Evolutionary conservation across 2,329 filamentous ascomycete species (phyloP).

Genomic region (Colletotrichum incanum): DNA sequence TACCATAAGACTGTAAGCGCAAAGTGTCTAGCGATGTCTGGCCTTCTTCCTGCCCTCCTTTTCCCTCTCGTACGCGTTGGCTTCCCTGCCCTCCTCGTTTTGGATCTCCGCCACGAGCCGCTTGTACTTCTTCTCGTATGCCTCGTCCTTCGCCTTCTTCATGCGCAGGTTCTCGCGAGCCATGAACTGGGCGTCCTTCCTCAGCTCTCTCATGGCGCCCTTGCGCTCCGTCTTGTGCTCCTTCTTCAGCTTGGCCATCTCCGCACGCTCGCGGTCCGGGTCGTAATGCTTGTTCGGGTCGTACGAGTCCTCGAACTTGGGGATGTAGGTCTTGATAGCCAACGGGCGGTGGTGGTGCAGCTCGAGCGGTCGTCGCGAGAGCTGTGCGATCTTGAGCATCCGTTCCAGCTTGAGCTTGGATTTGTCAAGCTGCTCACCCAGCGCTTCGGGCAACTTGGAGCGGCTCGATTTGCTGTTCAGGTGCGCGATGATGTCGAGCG

Average conservation of each 20-base stretch:
- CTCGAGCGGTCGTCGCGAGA: conserved; percentile 83
- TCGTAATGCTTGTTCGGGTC: conserved; percentile 98
- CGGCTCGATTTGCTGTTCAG: conserved; percentile 69
- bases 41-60: conserved; percentile 81
- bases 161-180: conserved; percentile 89
- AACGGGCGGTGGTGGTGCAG: conserved; percentile 92
- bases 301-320: conserved; percentile 96
- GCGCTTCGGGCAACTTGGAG: conserved; percentile 63
- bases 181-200: conserved; percentile 96
- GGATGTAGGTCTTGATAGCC: conserved; percentile 88
- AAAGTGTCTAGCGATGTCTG: conserved; percentile 52
- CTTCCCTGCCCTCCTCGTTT: conserved; percentile 88
- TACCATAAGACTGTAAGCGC: conserved; percentile 4
- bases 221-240: conserved; percentile 97
- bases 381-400: conserved; percentile 73
- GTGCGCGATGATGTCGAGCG: conserved; percentile 71
- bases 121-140: conserved; percentile 97
- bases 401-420: conserved; percentile 63
- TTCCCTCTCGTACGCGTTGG: conserved; percentile 91
- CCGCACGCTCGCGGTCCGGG: conserved; percentile 89
- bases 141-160: conserved; percentile 94
- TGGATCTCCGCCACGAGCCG: conserved; percentile 95
- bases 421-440: conserved; percentile 60
- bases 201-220: conserved; percentile 91
- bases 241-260: conserved; percentile 85